Evolutionary conservation across 176 grass and related monocot genomes (phyloP).

Genomic region (Oryza punctata): DNA sequence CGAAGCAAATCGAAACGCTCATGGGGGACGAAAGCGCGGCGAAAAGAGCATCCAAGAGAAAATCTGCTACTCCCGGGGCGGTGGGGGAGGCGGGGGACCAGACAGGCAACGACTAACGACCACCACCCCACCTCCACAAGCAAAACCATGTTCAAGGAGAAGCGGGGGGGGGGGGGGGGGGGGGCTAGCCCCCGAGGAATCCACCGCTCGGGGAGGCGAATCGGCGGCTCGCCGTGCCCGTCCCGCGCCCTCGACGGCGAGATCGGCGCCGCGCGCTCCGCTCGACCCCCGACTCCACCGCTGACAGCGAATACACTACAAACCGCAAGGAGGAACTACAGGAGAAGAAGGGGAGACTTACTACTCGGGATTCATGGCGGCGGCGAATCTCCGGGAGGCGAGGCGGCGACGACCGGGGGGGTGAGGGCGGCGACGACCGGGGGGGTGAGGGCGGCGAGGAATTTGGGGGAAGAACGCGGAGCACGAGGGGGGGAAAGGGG

Average conservation of each 20-base stretch:
- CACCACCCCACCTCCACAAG: background rate
- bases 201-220: constrained; percentile 16
- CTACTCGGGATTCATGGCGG: constrained; percentile 59
- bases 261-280: constrained; percentile 12
- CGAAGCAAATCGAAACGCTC: background rate
- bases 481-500: constrained; percentile 1
- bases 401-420: background rate
- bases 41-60: background rate
- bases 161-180: no score
- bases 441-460: background rate
- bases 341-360: constrained; percentile 6
- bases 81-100: background rate
- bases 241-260: background rate
- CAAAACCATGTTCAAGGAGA: background rate
- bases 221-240: background rate
- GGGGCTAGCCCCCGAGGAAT: background rate
- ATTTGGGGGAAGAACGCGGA: background rate
- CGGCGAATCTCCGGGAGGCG: constrained; percentile 21
- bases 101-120: background rate
- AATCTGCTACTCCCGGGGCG: constrained; percentile 20
- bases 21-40: background rate
- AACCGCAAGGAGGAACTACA: background rate
- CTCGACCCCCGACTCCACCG: background rate
- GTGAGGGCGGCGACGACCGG: constrained; percentile 22
- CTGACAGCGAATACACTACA: background rate